A percentile compares a stretch with the other conserved stretches of the same genome.
Evolutionary conservation across 1,284 basidiomycete species (phyloP).

Genomic region (Rhodotorula glutinis): DNA sequence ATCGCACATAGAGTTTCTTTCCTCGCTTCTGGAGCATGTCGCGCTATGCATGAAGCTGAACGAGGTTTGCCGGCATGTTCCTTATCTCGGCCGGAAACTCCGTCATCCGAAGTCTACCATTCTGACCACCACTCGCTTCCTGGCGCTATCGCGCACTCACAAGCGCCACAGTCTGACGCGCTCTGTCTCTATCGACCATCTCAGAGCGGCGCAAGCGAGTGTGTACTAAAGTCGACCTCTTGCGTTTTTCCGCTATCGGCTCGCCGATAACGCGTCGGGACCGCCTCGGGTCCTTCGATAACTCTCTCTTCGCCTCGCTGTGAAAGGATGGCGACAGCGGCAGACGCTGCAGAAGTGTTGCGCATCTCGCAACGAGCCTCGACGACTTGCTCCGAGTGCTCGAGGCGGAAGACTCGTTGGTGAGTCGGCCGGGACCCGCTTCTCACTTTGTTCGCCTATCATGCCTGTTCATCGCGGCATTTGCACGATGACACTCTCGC

Average conservation of each 20-base stretch:
- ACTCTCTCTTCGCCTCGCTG: too few relatives aligned
- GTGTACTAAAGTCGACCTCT: too few relatives aligned
- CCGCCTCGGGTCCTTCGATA: too few relatives aligned
- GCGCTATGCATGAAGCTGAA: too few relatives aligned
- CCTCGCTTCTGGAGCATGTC: background rate
- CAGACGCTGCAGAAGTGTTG: background rate
- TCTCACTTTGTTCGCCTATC: too few relatives aligned
- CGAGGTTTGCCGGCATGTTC: background rate
- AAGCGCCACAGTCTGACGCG: background rate
- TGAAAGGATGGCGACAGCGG: background rate
- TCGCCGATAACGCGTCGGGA: too few relatives aligned
- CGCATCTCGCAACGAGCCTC: conserved; percentile 18
- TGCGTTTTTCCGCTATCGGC: background rate
- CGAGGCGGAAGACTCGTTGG: background rate
- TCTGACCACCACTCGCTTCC: background rate
- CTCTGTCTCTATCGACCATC: too few relatives aligned
- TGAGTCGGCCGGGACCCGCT: background rate
- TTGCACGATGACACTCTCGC: too few relatives aligned
- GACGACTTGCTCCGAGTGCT: conserved; percentile 18
- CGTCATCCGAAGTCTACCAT: background rate
- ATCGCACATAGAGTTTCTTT: conserved; percentile 11
- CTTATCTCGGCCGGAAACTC: background rate
- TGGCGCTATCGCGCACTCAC: background rate
- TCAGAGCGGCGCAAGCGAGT: too few relatives aligned
- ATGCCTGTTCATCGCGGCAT: too few relatives aligned